phyloP scores from a whole-genome alignment of 192 early-diverging fungal species.

The Thamnidium elegans region DNA sequence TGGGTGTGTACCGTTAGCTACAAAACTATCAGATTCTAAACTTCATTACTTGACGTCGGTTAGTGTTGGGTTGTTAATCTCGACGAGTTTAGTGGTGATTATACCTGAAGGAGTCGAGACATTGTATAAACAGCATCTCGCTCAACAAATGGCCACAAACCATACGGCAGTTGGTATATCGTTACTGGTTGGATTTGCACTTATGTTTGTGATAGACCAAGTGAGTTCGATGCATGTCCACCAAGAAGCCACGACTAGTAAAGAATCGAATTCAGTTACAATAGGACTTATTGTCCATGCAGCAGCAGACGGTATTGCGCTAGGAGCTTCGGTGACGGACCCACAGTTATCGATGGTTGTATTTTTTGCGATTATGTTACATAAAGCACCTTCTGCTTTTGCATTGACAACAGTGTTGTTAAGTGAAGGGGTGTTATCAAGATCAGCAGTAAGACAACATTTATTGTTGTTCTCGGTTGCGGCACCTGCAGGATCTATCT shows the following conservation, averaged over 20 bases:
- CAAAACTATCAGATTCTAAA: conserved; percentile 70
- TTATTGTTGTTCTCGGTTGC: conserved; percentile 78
- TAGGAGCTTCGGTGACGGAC: conserved; percentile 80
- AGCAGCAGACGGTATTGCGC: conserved; percentile 90
- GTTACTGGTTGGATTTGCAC: conserved; percentile 76
- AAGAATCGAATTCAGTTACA: conserved; percentile 48
- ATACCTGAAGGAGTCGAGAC: conserved; percentile 95
- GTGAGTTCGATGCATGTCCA: conserved; percentile 44
- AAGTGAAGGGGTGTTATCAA: conserved; percentile 60
- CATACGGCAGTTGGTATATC: conserved; percentile 76
- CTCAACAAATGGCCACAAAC: conserved; percentile 11
- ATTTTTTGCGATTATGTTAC: conserved; percentile 92
- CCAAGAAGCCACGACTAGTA: not conserved
- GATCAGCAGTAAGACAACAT: conserved; percentile 66
- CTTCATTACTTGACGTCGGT: conserved; percentile 76
- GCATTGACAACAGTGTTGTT: conserved; percentile 86
- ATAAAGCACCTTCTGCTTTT: conserved; percentile 95
- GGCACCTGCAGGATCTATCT: conserved; percentile 80
- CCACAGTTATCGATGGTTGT: conserved; percentile 71
- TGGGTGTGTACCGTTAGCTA: conserved; percentile 80
- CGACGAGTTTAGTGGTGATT: conserved; percentile 89
- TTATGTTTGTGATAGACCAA: conserved; percentile 91
- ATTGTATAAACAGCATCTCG: conserved; percentile 45
- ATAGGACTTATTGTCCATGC: conserved; percentile 97
- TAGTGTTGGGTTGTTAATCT: conserved; percentile 89